Percentiles rank a stretch among this genome's conserved stretches.
phyloP scores from a whole-genome alignment of 306 rosid genomes.

The Sicyos edulis region DNA sequence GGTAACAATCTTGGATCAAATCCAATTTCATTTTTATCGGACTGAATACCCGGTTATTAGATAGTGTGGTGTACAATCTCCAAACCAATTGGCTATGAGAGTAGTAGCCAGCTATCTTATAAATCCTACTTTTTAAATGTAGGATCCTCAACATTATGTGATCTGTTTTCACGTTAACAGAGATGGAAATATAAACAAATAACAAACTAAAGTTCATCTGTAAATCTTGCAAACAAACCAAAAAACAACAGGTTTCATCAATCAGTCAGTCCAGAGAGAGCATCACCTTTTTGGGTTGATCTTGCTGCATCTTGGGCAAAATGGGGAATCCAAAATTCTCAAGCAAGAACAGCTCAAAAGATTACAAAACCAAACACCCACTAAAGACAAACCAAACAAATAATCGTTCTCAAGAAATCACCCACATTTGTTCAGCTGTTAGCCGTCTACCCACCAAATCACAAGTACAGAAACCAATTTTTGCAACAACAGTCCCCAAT shows the following conservation, averaged over 20 bases:
- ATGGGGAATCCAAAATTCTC: slow-evolving; percentile 24
- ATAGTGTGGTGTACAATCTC: too few relatives aligned
- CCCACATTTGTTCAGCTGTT: slow-evolving; percentile 59
- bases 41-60: too few relatives aligned
- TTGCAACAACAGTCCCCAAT: slow-evolving; percentile 34
- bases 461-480: slow-evolving; percentile 48
- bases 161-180: background rate
- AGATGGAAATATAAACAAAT: background rate
- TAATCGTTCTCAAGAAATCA: slow-evolving; percentile 28
- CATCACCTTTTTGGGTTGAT: slow-evolving; percentile 70
- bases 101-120: too few relatives aligned
- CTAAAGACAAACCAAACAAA: slow-evolving; percentile 33
- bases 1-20: too few relatives aligned
- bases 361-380: slow-evolving; percentile 17
- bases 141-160: too few relatives aligned
- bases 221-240: background rate
- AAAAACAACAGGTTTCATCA: background rate
- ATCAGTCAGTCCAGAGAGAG: slow-evolving; percentile 5
- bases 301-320: slow-evolving; percentile 61
- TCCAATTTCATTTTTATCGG: too few relatives aligned
- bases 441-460: slow-evolving; percentile 69
- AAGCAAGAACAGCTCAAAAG: background rate
- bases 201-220: background rate
- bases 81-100: too few relatives aligned
- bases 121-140: too few relatives aligned